phyloP scores from a whole-genome alignment of 805 yeast species.

The Wickerhamomyces rabaulensis region DNA sequence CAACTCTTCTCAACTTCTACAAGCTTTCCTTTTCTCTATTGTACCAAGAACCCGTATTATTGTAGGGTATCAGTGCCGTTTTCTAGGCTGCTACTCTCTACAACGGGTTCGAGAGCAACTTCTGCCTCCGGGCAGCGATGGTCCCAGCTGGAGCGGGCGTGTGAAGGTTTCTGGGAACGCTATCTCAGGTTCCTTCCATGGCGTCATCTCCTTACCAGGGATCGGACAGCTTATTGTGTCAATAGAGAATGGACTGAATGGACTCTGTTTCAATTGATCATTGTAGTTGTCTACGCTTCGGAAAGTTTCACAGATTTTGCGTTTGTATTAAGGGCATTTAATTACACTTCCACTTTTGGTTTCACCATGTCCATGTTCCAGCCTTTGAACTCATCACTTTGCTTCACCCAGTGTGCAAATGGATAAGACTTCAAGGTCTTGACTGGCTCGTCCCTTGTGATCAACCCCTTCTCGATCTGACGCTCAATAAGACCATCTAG shows the following conservation, averaged over 20 bases:
- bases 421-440: slow-evolving; percentile 59
- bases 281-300: neutral
- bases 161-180: slow-evolving; percentile 12
- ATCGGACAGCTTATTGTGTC: slow-evolving; percentile 20
- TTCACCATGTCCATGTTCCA: slow-evolving; percentile 31
- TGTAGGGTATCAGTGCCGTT: slow-evolving; percentile 25
- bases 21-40: slow-evolving; percentile 11
- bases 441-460: slow-evolving; percentile 48
- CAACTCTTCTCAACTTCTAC: neutral
- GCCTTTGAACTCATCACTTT: slow-evolving; percentile 32
- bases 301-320: no score
- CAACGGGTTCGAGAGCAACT: slow-evolving; percentile 24
- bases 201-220: slow-evolving; percentile 34
- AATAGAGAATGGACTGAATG: neutral
- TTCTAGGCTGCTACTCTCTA: slow-evolving; percentile 24
- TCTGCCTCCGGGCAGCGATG: slow-evolving; percentile 8
- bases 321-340: no score
- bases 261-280: neutral
- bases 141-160: slow-evolving; percentile 32
- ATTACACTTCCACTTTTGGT: slow-evolving; percentile 21
- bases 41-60: slow-evolving; percentile 25
- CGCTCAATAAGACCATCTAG: slow-evolving; percentile 51
- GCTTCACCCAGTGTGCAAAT: slow-evolving; percentile 49
- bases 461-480: slow-evolving; percentile 53
- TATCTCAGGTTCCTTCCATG: slow-evolving; percentile 18